Conservation (phyloP, 495 filamentous ascomycete species). For the Astrocystis sublimbata region DNA sequence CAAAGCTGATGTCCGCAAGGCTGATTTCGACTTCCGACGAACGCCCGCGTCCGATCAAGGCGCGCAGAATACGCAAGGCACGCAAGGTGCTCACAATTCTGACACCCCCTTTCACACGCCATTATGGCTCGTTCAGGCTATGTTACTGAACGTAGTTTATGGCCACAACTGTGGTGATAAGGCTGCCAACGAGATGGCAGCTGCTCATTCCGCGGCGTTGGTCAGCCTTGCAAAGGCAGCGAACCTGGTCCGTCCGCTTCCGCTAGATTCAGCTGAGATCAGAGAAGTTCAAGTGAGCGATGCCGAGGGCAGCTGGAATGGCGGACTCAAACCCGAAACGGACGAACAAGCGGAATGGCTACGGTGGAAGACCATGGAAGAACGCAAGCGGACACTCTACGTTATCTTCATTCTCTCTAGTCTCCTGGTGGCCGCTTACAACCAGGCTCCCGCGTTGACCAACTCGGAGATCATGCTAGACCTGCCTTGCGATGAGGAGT, state of each 20-base stretch:
- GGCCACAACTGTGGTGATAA: conserved; percentile 96
- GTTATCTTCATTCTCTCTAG: conserved; percentile 89
- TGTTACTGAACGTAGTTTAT: conserved; percentile 95
- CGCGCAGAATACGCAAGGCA: conserved; percentile 47
- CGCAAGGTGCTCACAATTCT: conserved; percentile 49
- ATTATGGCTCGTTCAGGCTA: conserved; percentile 96
- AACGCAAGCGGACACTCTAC: conserved; percentile 92
- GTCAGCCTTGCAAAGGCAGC: conserved; percentile 90
- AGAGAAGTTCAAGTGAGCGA: conserved; percentile 46
- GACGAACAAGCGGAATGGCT: conserved; percentile 85
- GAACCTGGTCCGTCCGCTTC: conserved; percentile 63
- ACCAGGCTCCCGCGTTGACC: conserved; percentile 83
- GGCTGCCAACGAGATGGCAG: conserved; percentile 84
- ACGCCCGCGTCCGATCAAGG: conserved; percentile 49
- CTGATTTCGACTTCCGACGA: conserved; percentile 68
- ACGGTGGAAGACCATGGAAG: conserved; percentile 84
- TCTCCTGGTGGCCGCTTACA: conserved; percentile 88
- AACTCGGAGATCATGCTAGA: conserved; percentile 94
- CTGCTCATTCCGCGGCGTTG: conserved; percentile 85
- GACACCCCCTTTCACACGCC: conserved; percentile 80
- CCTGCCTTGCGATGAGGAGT: conserved; percentile 89
- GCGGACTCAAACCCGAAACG: conserved; percentile 46
- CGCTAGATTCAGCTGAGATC: conserved; percentile 40
- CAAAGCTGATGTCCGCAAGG: conserved; percentile 83
- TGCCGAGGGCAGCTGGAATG: conserved; percentile 51